These are phyloP conservation scores for Tetraselmis striata DNA, from an alignment of 139 green algal species.

Conservation along the genomic window DNA sequence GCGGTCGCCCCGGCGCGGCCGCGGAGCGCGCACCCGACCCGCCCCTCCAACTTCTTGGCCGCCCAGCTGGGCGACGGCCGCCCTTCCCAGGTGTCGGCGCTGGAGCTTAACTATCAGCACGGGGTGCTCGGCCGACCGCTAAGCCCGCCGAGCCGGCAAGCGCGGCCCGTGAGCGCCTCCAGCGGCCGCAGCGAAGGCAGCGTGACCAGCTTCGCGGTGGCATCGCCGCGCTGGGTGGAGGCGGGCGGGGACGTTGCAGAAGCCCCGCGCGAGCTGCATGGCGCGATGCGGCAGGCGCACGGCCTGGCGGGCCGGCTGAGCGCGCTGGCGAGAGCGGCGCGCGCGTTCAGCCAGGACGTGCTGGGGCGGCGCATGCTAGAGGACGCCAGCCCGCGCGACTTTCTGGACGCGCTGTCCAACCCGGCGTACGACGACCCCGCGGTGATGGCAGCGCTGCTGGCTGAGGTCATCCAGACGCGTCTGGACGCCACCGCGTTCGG, in stretches of 20 bases:
- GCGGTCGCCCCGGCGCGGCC: too few species aligned
- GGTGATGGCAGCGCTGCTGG: not conserved
- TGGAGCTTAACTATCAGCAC: not conserved
- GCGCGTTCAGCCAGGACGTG: not conserved
- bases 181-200: not conserved
- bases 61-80: not conserved
- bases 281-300: not conserved
- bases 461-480: not conserved
- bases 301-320: not conserved
- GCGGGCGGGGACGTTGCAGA: not conserved
- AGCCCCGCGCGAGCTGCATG: not conserved
- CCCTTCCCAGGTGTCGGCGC: not conserved
- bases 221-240: not conserved
- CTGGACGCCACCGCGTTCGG: not conserved
- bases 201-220: not conserved
- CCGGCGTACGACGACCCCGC: not conserved
- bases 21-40: not conserved
- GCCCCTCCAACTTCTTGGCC: not conserved
- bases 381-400: not conserved
- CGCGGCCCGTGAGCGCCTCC: not conserved
- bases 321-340: not conserved
- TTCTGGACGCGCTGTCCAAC: not conserved
- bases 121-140: not conserved
- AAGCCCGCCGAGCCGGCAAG: not conserved
- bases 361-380: not conserved